Evolutionary conservation across 2,329 filamentous ascomycete species (phyloP).

Genomic region (Chaetomiaceae sp.): DNA sequence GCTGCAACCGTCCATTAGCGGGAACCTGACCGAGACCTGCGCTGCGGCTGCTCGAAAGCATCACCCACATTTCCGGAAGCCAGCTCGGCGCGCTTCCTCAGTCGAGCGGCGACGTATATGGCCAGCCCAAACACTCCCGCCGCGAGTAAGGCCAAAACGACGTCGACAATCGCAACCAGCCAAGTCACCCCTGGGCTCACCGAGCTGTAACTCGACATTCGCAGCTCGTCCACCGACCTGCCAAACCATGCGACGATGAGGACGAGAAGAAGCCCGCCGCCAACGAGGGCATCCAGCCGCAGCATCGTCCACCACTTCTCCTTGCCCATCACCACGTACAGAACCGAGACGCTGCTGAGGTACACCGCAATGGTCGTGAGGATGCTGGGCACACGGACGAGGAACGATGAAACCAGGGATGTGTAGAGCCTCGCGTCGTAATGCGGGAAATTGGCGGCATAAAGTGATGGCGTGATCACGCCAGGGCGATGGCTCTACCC

Average conservation of each 20-base stretch:
- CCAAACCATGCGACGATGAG: constrained; percentile 4
- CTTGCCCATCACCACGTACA: constrained; percentile 4
- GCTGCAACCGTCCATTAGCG: background rate
- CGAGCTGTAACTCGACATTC: no score
- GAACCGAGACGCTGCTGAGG: background rate
- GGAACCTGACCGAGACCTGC: background rate
- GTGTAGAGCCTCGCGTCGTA: background rate
- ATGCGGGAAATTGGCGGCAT: background rate
- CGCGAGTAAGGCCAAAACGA: background rate
- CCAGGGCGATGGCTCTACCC: background rate
- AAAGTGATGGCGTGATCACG: background rate
- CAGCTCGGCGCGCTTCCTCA: background rate
- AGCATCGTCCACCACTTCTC: constrained; percentile 13
- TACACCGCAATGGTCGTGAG: background rate
- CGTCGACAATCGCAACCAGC: constrained; percentile 6
- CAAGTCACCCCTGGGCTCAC: no score
- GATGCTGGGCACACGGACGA: background rate
- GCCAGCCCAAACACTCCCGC: constrained; percentile 1
- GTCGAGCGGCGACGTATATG: constrained; percentile 3
- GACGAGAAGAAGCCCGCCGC: background rate
- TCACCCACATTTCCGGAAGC: background rate
- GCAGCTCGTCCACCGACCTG: background rate
- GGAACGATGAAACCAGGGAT: background rate
- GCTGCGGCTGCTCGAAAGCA: background rate
- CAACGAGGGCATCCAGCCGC: constrained; percentile 3